phyloP scores from a whole-genome alignment of 768 basidiomycete species.

The Neoboletus brunneissimus region DNA sequence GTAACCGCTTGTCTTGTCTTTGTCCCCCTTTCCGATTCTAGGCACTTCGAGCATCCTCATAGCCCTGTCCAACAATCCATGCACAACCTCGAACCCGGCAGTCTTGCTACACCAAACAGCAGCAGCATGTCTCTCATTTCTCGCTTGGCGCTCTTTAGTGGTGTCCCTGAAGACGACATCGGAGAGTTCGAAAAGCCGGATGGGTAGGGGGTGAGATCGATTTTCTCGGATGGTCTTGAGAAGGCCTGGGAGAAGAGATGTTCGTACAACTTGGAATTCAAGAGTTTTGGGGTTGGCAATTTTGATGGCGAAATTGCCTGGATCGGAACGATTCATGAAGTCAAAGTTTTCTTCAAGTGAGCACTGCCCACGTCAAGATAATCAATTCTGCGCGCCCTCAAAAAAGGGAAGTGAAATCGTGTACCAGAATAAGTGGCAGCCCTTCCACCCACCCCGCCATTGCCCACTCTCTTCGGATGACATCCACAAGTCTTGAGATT shows the following conservation, averaged over 20 bases:
- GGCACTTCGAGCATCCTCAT: conserved; percentile 97
- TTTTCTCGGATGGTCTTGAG: conserved; percentile 98
- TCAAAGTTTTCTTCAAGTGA: conserved; percentile 98
- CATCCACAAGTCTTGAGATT: conserved; percentile 86
- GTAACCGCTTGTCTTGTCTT: conserved; percentile 69
- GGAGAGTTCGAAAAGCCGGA: conserved; percentile 90
- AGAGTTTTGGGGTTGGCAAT: conserved; percentile 97
- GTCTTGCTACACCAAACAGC: conserved; percentile 96
- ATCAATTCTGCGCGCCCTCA: conserved; percentile 3
- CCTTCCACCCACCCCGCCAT: conserved; percentile 96
- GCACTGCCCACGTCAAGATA: conserved; percentile 52
- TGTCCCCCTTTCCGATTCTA: conserved; percentile 58
- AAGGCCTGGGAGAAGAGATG: conserved; percentile 91
- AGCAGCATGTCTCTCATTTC: conserved; percentile 84
- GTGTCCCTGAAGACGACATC: conserved; percentile 91
- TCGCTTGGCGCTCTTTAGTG: conserved; percentile 72
- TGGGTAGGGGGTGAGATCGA: conserved; percentile 85
- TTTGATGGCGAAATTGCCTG: conserved; percentile 76
- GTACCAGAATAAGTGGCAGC: conserved; percentile 86
- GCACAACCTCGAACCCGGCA: conserved; percentile 95
- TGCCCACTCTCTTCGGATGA: conserved; percentile 88
- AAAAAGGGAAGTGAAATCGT: conserved; percentile 4
- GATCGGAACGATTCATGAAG: conserved; percentile 85
- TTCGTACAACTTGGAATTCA: conserved; percentile 97
- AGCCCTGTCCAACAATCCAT: conserved; percentile 88